phyloP scores from a whole-genome alignment of 2,329 filamentous ascomycete genomes.

The Fusarium beomiforme region DNA sequence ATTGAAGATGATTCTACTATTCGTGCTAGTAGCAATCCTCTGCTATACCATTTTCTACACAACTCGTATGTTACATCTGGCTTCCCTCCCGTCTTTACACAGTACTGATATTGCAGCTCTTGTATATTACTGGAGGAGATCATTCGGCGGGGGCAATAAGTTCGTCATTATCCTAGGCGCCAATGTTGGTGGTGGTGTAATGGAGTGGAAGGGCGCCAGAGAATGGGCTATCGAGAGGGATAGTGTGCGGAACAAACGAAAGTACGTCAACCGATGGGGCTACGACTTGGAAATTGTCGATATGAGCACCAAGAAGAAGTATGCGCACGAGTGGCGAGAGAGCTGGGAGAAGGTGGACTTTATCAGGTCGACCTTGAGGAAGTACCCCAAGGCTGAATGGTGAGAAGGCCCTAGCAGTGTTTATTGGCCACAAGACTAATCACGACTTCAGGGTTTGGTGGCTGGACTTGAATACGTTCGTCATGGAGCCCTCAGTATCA shows the following conservation, averaged over 20 bases:
- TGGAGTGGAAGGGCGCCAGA: constrained; percentile 97
- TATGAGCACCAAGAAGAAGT: constrained; percentile 98
- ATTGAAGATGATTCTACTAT: constrained; percentile 69
- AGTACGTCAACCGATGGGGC: constrained; percentile 87
- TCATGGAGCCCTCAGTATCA: constrained; percentile 95
- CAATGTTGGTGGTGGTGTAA: constrained; percentile 95
- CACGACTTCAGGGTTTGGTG: constrained; percentile 94
- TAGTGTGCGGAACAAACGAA: constrained; percentile 93
- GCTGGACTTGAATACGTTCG: constrained; percentile 96
- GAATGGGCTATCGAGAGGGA: constrained; percentile 99
- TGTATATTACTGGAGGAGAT: constrained; percentile 74
- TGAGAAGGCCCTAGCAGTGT: constrained; percentile 56
- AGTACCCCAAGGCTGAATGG: constrained; percentile 97
- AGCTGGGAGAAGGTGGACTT: constrained; percentile 99
- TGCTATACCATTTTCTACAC: constrained; percentile 77
- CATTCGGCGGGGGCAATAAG: constrained; percentile 84
- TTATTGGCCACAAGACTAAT: constrained; percentile 12
- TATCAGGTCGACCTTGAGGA: constrained; percentile 85
- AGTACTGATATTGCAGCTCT: constrained; percentile 42
- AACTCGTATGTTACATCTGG: constrained; percentile 70
- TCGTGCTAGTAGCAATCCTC: constrained; percentile 71
- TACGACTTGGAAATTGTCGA: constrained; percentile 97
- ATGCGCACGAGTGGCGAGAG: constrained; percentile 98
- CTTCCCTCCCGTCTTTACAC: neutral
- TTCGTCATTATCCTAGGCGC: constrained; percentile 93